These are phyloP conservation scores for Candida coleopterorum DNA, from an alignment of 805 yeast species.

Conservation along the genomic window DNA sequence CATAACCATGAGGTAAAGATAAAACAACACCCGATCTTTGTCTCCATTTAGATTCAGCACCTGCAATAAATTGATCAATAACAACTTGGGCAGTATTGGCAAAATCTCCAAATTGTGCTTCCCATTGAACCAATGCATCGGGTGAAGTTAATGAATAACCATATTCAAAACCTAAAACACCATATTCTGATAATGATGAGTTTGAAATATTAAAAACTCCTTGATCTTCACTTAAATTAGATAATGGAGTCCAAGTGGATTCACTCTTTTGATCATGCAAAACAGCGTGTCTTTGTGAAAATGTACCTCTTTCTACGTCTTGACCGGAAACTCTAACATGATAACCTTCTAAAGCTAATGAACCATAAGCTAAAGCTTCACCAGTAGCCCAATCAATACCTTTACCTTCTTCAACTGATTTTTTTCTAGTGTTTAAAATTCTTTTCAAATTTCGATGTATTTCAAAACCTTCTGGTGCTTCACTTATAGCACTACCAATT, in stretches of 20 bases:
- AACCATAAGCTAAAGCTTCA: constrained; percentile 97
- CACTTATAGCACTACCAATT: constrained; percentile 73
- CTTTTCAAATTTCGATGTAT: constrained; percentile 95
- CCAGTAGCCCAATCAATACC: constrained; percentile 99
- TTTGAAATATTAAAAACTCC: constrained; percentile 85
- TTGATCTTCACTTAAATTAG: constrained; percentile 72
- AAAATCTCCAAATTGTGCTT: constrained; percentile 99
- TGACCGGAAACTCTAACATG: constrained; percentile 98
- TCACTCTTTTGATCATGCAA: constrained; percentile 93
- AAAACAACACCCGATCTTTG: constrained; percentile 96
- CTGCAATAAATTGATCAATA: constrained; percentile 92
- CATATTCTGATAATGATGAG: constrained; percentile 96
- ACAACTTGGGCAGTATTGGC: constrained; percentile 99
- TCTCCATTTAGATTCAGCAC: constrained; percentile 98
- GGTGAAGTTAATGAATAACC: constrained; percentile 98
- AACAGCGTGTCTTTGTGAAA: constrained; percentile 98
- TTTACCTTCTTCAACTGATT: constrained; percentile 81
- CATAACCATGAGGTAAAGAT: constrained; percentile 98
- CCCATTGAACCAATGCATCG: constrained; percentile 97
- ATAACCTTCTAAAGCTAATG: constrained; percentile 86
- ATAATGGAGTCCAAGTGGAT: constrained; percentile 77
- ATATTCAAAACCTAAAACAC: constrained; percentile 98
- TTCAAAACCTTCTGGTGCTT: constrained; percentile 83
- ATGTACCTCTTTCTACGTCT: constrained; percentile 99
- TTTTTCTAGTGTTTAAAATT: constrained; percentile 82